Percentiles rank a stretch among this genome's conserved stretches.
Conservation (phyloP, 1,139 yeast genomes). For the Hyphopichia pseudoburtonii region DNA sequence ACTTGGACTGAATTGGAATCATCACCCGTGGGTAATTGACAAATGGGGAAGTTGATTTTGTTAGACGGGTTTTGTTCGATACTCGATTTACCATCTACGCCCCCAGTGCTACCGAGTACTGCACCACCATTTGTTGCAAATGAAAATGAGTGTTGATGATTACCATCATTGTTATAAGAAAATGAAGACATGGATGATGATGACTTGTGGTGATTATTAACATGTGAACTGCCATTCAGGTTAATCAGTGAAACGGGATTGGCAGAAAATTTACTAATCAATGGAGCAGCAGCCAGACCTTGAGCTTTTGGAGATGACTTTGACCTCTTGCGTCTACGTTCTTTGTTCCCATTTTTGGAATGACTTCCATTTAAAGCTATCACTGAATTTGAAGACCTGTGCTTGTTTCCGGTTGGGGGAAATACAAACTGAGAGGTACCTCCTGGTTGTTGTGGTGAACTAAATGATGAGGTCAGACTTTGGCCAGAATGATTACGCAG, state of each 20-base stretch:
- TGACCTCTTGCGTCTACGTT: slow-evolving; percentile 9
- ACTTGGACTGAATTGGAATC: slow-evolving; percentile 8
- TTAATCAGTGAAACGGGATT: slow-evolving; percentile 3
- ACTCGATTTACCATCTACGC: too few relatives aligned
- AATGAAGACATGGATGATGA: neutral
- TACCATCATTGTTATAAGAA: neutral
- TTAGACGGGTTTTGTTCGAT: too few relatives aligned
- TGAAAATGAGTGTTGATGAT: neutral
- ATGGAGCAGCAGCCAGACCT: slow-evolving; percentile 1
- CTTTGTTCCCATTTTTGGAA: slow-evolving; percentile 1
- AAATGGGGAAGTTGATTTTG: slow-evolving; percentile 22
- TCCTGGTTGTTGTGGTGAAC: neutral
- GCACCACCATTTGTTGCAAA: neutral
- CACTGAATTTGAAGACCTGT: too few relatives aligned
- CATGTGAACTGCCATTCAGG: neutral
- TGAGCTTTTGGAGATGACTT: slow-evolving; percentile 9
- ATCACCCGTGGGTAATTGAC: slow-evolving; percentile 15
- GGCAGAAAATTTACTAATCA: slow-evolving; percentile 9
- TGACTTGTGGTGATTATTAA: neutral
- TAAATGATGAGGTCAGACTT: neutral
- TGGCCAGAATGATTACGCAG: neutral
- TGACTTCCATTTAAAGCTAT: too few relatives aligned
- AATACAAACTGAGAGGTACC: too few relatives aligned
- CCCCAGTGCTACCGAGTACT: neutral
- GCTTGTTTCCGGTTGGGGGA: too few relatives aligned